A percentile compares a stretch with the other conserved stretches of the same genome.
Evolutionary conservation across 768 basidiomycete species (phyloP).

Genomic region (Russula compacta): DNA sequence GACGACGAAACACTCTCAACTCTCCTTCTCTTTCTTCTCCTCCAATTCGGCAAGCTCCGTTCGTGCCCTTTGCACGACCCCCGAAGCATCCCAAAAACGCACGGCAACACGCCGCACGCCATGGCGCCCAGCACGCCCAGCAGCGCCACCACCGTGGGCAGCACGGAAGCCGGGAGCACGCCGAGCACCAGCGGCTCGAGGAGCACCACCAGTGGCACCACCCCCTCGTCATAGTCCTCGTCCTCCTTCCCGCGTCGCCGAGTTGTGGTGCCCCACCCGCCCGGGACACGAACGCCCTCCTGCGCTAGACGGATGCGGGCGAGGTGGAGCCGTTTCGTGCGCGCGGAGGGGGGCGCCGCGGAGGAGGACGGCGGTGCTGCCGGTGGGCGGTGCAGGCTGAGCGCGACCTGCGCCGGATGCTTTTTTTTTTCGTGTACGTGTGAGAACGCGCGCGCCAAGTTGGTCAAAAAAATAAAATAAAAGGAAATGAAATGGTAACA

Average conservation of each 20-base stretch:
- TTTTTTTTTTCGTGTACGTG: not conserved
- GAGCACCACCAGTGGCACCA: constrained; percentile 42
- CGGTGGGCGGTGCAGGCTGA: not conserved
- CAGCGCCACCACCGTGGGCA: constrained; percentile 27
- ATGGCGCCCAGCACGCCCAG: constrained; percentile 22
- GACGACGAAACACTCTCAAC: no score
- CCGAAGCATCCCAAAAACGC: constrained; percentile 9
- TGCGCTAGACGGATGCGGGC: constrained; percentile 49
- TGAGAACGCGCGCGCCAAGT: no score
- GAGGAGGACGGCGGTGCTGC: not conserved
- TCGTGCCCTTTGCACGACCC: constrained; percentile 15
- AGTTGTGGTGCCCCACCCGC: not conserved
- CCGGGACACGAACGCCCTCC: constrained; percentile 43
- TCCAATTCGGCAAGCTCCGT: constrained; percentile 12
- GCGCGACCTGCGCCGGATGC: not conserved
- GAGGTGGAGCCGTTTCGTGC: constrained; percentile 37
- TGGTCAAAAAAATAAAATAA: not conserved
- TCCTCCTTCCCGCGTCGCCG: not conserved
- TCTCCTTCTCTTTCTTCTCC: not conserved
- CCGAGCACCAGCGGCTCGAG: constrained; percentile 56
- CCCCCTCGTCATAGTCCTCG: no score
- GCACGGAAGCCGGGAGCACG: constrained; percentile 46
- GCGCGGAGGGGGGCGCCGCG: not conserved
- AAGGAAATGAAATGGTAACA: not conserved
- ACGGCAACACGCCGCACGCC: constrained; percentile 14